A percentile compares a stretch with the other conserved stretches of the same genome.
Conservation (phyloP, 2,329 filamentous ascomycete species). For the Monosporascus sp. region DNA sequence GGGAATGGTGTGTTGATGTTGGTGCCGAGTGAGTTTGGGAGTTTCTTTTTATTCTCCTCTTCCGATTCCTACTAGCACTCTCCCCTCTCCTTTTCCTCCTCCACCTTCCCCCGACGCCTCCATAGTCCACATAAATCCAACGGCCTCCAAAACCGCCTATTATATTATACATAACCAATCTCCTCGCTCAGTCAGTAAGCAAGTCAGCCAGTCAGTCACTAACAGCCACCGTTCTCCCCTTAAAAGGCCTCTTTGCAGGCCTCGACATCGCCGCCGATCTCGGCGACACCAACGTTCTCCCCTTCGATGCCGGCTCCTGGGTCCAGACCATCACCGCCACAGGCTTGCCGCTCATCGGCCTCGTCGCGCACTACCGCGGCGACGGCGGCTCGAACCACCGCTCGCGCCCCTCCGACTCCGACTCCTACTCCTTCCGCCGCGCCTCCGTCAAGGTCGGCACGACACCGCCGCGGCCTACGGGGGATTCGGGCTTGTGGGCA, state of each 20-base stretch:
- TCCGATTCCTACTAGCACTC: no score
- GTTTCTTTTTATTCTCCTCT: no score
- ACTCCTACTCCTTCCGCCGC: constrained; percentile 1
- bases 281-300: constrained; percentile 33
- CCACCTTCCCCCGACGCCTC: not conserved
- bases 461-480: no score
- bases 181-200: no score
- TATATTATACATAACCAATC: no score
- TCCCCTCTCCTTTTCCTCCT: constrained; percentile 1
- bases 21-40: constrained; percentile 39
- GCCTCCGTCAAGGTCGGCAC: not conserved
- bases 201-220: no score
- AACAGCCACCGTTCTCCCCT: no score
- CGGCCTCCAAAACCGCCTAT: not conserved
- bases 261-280: constrained; percentile 42
- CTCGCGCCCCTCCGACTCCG: not conserved
- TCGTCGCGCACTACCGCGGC: constrained; percentile 34
- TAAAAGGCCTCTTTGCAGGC: constrained; percentile 43
- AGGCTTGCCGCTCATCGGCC: constrained; percentile 46
- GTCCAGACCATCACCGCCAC: constrained; percentile 44
- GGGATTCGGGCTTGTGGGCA: no score
- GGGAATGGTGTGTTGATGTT: constrained; percentile 53
- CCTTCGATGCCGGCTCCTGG: constrained; percentile 46
- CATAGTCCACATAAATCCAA: not conserved
- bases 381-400: constrained; percentile 11